A percentile compares a stretch with the other conserved stretches of the same genome.
Conservation (phyloP, 148 eudicot species). For the Vaccinium myrtillus region DNA sequence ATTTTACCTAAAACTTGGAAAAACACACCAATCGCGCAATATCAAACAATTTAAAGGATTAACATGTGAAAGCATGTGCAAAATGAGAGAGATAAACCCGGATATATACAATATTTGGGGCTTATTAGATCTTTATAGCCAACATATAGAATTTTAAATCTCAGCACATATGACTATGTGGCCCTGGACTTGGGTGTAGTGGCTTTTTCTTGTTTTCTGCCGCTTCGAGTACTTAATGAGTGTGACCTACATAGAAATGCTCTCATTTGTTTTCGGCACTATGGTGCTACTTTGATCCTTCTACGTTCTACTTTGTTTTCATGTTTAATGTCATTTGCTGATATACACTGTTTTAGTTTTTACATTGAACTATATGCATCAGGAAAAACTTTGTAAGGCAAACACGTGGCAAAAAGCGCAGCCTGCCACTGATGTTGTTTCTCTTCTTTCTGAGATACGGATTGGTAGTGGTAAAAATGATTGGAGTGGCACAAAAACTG, state of each 20-base stretch:
- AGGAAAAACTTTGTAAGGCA: conserved; percentile 96
- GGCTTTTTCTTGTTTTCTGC: no score
- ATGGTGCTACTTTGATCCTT: conserved; percentile 8
- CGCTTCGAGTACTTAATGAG: neutral
- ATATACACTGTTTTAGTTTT: neutral
- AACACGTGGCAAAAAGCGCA: conserved; percentile 73
- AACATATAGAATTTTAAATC: neutral
- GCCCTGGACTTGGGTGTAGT: neutral
- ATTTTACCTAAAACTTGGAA: no score
- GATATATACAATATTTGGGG: no score
- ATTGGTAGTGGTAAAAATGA: conserved; percentile 92
- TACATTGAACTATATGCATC: conserved; percentile 19
- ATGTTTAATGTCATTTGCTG: neutral
- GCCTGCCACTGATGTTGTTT: conserved; percentile 87
- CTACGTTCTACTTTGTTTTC: neutral
- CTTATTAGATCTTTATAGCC: neutral
- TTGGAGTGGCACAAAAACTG: conserved; percentile 81
- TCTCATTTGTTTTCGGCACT: neutral
- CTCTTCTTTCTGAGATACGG: conserved; percentile 86
- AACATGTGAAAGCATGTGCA: no score
- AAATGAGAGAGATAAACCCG: no score
- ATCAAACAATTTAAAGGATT: no score
- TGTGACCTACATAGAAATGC: neutral
- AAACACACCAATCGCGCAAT: no score
- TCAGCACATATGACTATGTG: neutral